Evolutionary conservation across 495 filamentous ascomycete species (phyloP).

Genomic region (Pyrenula aspistea): DNA sequence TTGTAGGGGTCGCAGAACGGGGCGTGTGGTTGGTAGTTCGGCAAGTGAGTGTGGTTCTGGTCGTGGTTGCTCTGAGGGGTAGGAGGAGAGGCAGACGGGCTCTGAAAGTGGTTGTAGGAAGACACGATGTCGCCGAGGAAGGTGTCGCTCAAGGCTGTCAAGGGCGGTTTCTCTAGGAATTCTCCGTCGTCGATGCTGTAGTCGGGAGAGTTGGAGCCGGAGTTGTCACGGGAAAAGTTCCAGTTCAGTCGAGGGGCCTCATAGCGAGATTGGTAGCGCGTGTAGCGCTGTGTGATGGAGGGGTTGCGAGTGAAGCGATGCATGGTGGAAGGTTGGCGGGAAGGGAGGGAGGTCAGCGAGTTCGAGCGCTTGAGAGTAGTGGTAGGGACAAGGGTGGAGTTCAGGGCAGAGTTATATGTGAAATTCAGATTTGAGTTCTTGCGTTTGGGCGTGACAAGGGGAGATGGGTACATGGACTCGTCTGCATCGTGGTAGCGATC

Average conservation of each 20-base stretch:
- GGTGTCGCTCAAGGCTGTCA: background rate
- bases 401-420: background rate
- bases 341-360: background rate
- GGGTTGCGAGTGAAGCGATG: background rate
- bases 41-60: too few species aligned
- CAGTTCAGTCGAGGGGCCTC: background rate
- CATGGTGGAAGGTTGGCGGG: background rate
- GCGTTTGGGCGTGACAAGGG: background rate
- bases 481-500: background rate
- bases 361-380: background rate
- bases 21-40: too few species aligned
- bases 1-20: too few species aligned
- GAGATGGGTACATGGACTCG: background rate
- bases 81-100: background rate
- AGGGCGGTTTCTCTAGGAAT: background rate
- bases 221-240: background rate
- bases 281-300: background rate
- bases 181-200: background rate
- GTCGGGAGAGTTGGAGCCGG: background rate
- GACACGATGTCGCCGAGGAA: background rate
- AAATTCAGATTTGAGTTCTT: background rate
- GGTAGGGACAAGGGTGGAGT: background rate
- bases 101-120: background rate
- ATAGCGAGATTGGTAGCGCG: background rate
- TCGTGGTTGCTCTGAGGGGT: background rate